Evolutionary conservation across 176 grass and related monocot genomes (phyloP), one percentile per base, ranked within the genome.

Genomic region (Ampelocalamus luodianensis): DNA sequence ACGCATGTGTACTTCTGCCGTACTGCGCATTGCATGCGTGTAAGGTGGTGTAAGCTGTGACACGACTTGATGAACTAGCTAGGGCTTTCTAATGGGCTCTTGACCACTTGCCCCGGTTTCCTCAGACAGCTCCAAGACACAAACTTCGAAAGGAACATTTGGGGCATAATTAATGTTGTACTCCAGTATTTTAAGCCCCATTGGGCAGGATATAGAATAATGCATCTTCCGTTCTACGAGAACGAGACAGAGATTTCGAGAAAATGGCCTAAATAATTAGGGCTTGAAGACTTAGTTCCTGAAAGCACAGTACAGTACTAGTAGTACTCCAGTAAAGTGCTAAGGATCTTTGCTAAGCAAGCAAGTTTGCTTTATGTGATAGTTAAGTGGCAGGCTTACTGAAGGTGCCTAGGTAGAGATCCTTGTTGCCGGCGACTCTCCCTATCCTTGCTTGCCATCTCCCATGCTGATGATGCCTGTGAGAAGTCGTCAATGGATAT

Each of bases 371-470:
- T 9, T 67, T 53, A 15, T 62, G 6, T 42, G 63, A 14, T 15
- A 46, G 46, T 13, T 48, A 14, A 40, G 20, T 65, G 49, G 29
- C 29, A 29, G 29, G 62, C 91, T 88, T 88, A 93, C 92, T 93
- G 89, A 93, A 93, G 64, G 92, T 93, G 44, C 92, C 92, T 58
- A 93, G 58, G 70, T 93, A 93, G 54, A 93, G 86, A 39, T 91
- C 92, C 58, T 91, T 94, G 79, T 94, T 94, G 29, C 92, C 86
- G 24, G 92, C 86, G 71, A 91, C 92, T 74, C 92, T 79, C 45
- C 92, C 92, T 55, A 94, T 94, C 80, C 92, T 94, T 79, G 92
- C 92, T 89, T 94, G 92, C 92, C 92, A 94, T 76, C 92, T 88
- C 10, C 92, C 92, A 76, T 94, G 89, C 23, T 94, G 92, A 80